Percentiles rank a stretch among this genome's conserved stretches.
These are phyloP conservation scores for Aspergillus tubingensis DNA, from an alignment of 2,329 filamentous ascomycete species.

Conservation along the genomic window DNA sequence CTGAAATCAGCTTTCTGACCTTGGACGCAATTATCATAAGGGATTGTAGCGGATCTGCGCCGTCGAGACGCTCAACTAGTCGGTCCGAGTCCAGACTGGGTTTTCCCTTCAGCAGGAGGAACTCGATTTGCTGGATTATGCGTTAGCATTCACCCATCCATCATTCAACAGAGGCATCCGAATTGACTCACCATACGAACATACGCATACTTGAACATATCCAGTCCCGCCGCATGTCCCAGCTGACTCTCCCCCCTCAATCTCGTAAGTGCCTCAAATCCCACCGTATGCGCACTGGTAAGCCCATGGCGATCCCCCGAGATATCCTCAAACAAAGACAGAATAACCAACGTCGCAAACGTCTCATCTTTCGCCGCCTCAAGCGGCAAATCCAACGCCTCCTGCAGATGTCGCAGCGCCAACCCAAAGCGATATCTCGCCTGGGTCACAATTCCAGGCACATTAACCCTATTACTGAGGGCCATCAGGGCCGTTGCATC, in stretches of 20 bases:
- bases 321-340: slow-evolving; percentile 44
- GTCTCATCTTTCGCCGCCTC: slow-evolving; percentile 40
- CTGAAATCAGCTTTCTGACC: slow-evolving; percentile 32
- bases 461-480: slow-evolving; percentile 32
- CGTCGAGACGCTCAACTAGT: slow-evolving; percentile 28
- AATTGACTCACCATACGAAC: slow-evolving; percentile 33
- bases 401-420: slow-evolving; percentile 32
- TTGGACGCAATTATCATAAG: slow-evolving; percentile 35
- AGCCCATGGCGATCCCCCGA: slow-evolving; percentile 39
- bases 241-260: slow-evolving; percentile 35
- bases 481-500: slow-evolving; percentile 40
- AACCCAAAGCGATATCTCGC: slow-evolving; percentile 36
- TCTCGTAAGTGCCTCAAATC: slow-evolving; percentile 39
- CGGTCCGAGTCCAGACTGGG: slow-evolving; percentile 34
- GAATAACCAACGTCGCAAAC: slow-evolving; percentile 39
- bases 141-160: neutral
- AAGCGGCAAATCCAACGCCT: slow-evolving; percentile 31
- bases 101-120: slow-evolving; percentile 36
- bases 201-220: slow-evolving; percentile 41
- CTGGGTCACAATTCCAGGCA: slow-evolving; percentile 28
- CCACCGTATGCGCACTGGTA: slow-evolving; percentile 38
- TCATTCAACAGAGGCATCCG: neutral
- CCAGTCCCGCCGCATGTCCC: slow-evolving; percentile 33
- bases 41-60: slow-evolving; percentile 33
- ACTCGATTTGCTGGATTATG: slow-evolving; percentile 36